phyloP scores from a whole-genome alignment of 1,284 basidiomycete genomes.

The Trametes pubescens region DNA sequence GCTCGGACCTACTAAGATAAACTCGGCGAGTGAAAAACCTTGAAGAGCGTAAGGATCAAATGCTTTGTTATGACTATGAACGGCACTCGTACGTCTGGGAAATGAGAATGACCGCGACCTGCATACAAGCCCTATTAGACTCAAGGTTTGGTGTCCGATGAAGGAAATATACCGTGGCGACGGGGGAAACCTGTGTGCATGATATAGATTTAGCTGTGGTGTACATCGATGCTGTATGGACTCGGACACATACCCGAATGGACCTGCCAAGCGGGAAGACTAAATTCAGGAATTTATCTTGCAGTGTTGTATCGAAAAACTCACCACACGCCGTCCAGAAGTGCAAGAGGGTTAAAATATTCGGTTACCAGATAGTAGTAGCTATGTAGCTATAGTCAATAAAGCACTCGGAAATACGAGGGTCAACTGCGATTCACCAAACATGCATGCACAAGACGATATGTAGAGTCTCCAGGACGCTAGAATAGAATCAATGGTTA shows the following conservation, averaged over 20 bases:
- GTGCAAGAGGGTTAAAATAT: slow-evolving; percentile 17
- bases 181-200: background rate
- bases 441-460: slow-evolving; percentile 15
- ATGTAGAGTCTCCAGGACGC: slow-evolving; percentile 12
- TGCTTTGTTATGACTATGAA: background rate
- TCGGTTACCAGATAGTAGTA: slow-evolving; percentile 28
- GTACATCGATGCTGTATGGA: too few species aligned
- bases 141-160: background rate
- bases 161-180: background rate
- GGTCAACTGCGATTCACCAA: background rate
- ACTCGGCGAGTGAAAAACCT: slow-evolving; percentile 21
- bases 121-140: background rate
- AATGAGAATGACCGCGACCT: background rate
- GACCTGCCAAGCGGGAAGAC: background rate
- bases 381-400: background rate
- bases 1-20: slow-evolving; percentile 14
- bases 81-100: background rate
- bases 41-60: too few species aligned
- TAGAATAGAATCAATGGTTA: background rate
- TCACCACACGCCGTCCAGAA: slow-evolving; percentile 24
- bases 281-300: too few species aligned
- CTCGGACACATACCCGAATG: background rate
- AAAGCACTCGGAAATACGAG: background rate
- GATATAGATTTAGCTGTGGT: background rate
- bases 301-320: background rate